Base-by-base conservation (phyloP, 768 basidiomycete genomes). In the Rhodotorula babjevae region DNA sequence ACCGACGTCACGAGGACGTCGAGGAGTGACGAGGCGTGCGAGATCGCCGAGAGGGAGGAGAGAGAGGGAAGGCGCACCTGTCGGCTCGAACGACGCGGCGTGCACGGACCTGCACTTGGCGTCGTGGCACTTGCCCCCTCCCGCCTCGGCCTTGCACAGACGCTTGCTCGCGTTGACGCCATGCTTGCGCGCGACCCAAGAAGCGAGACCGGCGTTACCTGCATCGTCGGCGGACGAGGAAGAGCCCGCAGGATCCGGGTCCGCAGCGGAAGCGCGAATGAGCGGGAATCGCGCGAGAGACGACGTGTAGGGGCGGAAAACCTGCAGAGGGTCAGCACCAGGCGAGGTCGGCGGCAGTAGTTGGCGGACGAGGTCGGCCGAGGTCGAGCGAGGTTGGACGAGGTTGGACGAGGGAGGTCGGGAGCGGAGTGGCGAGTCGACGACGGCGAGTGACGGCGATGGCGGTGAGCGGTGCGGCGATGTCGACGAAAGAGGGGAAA, bases 201-300 rank as follows among this genome's bases (percentile, higher is more conserved):
- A 68, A 33, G 72, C 63, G 31, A 73, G 23, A 23, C 72, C 68
- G 23, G 68, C 72, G 47, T 66, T 60, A 66, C 47, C 44, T 23
- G 36, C 53, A 2, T 25, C 7, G 36, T 4, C 36, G 36, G 36
- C 36, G 36, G 36, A 36, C 36, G 36, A 36, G 36, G 36, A 36
- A 4, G 36, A 36, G 36, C 36, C 9, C 36, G 46, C 12, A 42
- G 62, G 9, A 15, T 25, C 47, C 23, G 49, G 19, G 5, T 25
- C 36, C 4, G 50, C 14, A 18, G 65, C 40, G n/a, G 56, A 52
- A 0, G 66, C 47, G 10, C 66, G 65, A 14, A 57, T 31, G 52
- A 72, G 65, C 25, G 71, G 71, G 29, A 60, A 72, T 1, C 71
- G 71, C 25, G 71, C 63, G 5, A 72, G 60, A 6, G 71, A 67